Evolutionary conservation across 2,329 filamentous ascomycete genomes (phyloP), one percentile per base, ranked within the genome.

Genomic region (Helotiales sp.): DNA sequence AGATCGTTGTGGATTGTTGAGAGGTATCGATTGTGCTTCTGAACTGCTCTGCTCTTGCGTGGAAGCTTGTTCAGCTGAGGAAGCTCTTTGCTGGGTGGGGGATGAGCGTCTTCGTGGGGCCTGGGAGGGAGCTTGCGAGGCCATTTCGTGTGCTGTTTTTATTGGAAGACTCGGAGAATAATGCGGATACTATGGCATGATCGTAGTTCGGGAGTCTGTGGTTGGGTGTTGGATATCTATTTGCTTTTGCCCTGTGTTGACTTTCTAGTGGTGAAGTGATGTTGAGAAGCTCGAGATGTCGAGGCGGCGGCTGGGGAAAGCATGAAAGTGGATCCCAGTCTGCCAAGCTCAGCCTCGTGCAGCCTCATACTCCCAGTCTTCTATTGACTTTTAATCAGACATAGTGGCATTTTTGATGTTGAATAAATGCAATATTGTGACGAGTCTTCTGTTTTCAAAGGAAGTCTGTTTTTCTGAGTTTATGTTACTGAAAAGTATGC

Each of bases 91-190:
- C 30, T 67, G 65, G 17, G 61, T 58, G 17, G 32, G 64, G 34
- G 52, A 50, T n/a, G 62, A 66, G 28, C 63, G 54, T 60, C 65
- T 45, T 20, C 63, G 65, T 32, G 67, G 64, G 54, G 67, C 61
- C 64, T 63, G 69, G 11, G 69, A 63, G 22, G 61, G 61, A 3
- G 64, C n/a, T 17, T 57, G 52, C 22, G 69, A 70, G 22, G 69
- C 47, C 69, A 70, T 70, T 28, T 24, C 57, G 37, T 13, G 15
- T 24, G 20, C 20, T 8, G 52, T 30, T 3, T 20, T 17, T 45
- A 26, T 26, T 60, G n/a, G 45, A 28, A 10, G 17, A 43, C 5
- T 6, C 1, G n/a, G 22, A 20, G 20, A 17, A 20, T 4, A 45
- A 22, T 20, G 37, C 4, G 30, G 11, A 34, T 43, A 24, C 34